These are phyloP conservation scores for Gleditsia sinensis DNA, from an alignment of 306 rosid species.

Conservation along the genomic window DNA sequence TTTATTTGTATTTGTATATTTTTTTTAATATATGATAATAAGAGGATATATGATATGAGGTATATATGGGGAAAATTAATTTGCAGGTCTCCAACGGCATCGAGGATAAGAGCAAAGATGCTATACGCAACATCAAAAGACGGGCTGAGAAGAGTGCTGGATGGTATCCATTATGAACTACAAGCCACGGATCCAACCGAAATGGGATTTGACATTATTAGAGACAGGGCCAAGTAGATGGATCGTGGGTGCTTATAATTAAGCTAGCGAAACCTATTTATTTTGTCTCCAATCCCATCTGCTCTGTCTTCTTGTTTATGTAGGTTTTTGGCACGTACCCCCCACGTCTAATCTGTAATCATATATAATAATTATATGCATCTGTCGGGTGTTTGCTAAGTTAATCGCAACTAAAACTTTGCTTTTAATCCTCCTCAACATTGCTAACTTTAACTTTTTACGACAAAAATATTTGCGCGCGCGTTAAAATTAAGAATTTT, in stretches of 20 bases:
- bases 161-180: constrained; percentile 65
- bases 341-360: neutral
- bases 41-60: no score
- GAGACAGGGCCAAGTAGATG: neutral
- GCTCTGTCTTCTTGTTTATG: neutral
- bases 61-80: no score
- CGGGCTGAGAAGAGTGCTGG: constrained; percentile 72
- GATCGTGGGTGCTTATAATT: no score
- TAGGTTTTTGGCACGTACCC: neutral
- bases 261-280: no score
- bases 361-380: neutral
- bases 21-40: no score
- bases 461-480: no score
- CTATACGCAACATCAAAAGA: constrained; percentile 74
- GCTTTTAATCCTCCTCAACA: neutral
- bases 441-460: neutral
- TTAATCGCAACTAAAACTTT: neutral
- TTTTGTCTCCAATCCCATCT: neutral
- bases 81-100: constrained; percentile 67
- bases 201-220: constrained; percentile 66
- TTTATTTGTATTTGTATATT: no score
- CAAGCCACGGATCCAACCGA: constrained; percentile 80
- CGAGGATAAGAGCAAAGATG: constrained; percentile 73
- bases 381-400: constrained; percentile 1
- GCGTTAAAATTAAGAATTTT: no score